Base-by-base conservation (phyloP, 148 eudicot genomes). In the Gaultheria prostrata region DNA sequence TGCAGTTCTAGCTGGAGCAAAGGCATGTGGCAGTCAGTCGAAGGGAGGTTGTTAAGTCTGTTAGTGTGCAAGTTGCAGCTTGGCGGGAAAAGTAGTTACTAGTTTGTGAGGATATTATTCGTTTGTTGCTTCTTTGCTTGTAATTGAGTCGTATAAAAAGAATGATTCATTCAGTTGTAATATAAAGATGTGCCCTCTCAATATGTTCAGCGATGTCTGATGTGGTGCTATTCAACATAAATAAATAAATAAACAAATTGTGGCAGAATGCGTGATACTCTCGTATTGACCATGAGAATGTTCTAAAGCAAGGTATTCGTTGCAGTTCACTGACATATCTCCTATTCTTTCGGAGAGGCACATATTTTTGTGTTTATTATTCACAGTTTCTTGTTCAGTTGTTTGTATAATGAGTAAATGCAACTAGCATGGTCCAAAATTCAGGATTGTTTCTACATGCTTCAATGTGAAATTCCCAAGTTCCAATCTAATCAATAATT, bases 221-320 rank as follows among this genome's bases (percentile, higher is more conserved):
- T 75, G 51, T 48, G 78, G 51, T 86, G 59, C 61, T 51, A 46
- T 65, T 65, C n/a, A n/a, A n/a, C n/a, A n/a, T n/a, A n/a, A n/a
- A n/a, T n/a, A n/a, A n/a, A n/a, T n/a, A n/a, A n/a, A n/a, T n/a
- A n/a, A n/a, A n/a, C n/a, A n/a, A n/a, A n/a, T 65, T 65, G 32
- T 8, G 30, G 87, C 92, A 95, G 98, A 89, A 86, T 87, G 91
- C 94, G 98, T 73, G 98, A 95, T 86, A 88, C 92, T 61, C 83
- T 95, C 53, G 98, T 95, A 69, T 89, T 95, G 90, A 93, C 96
- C 80, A 92, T 95, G 91, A 91, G 98, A 88, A 90, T 91, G 93
- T 94, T 95, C 86, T 95, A 91, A 84, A 94, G 84, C 92, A 94
- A 91, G 98, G 98, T 95, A 91, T 69, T 53, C 18, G 82, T 85